Percentiles rank a stretch among this genome's conserved stretches.
phyloP scores from a whole-genome alignment of 2,329 filamentous ascomycete species.

The Phialophora tarda region DNA sequence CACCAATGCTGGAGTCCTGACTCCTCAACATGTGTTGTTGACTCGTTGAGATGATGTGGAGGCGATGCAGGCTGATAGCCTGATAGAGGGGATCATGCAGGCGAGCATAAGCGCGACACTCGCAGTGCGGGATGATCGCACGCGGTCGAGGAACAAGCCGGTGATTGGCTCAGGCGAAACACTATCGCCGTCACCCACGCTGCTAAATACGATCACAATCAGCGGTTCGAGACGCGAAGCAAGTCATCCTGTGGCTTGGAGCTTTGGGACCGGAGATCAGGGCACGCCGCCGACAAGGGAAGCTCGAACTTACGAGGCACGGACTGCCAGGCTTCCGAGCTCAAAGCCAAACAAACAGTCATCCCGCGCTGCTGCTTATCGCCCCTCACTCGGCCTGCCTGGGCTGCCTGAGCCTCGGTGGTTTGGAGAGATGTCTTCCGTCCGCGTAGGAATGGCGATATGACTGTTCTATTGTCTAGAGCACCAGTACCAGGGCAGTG shows the following conservation, averaged over 20 bases:
- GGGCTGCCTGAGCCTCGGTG: slow-evolving; percentile 5
- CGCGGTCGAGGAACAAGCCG: slow-evolving; percentile 21
- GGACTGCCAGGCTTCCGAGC: neutral
- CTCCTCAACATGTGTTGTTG: slow-evolving; percentile 6
- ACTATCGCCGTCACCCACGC: slow-evolving; percentile 12
- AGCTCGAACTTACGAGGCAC: neutral
- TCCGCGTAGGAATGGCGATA: neutral
- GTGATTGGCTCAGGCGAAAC: slow-evolving; percentile 20
- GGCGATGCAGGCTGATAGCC: slow-evolving; percentile 1
- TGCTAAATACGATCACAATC: slow-evolving; percentile 19
- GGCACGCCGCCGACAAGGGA: neutral
- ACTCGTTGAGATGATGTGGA: slow-evolving; percentile 15
- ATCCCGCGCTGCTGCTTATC: slow-evolving; percentile 2
- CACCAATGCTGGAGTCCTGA: slow-evolving; percentile 9
- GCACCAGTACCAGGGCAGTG: neutral
- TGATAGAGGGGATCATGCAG: slow-evolving; percentile 18
- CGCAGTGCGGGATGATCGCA: slow-evolving; percentile 13
- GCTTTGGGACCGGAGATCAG: neutral
- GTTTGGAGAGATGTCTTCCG: neutral
- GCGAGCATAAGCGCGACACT: slow-evolving; percentile 3
- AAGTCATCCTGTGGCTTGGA: slow-evolving; percentile 20
- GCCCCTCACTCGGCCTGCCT: neutral
- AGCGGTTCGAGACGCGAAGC: slow-evolving; percentile 15
- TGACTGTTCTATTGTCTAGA: neutral
- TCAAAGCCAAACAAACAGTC: slow-evolving; percentile 1